Evolutionary conservation across 2,329 filamentous ascomycete genomes (phyloP).

Genomic region (Metarhizium humberi): DNA sequence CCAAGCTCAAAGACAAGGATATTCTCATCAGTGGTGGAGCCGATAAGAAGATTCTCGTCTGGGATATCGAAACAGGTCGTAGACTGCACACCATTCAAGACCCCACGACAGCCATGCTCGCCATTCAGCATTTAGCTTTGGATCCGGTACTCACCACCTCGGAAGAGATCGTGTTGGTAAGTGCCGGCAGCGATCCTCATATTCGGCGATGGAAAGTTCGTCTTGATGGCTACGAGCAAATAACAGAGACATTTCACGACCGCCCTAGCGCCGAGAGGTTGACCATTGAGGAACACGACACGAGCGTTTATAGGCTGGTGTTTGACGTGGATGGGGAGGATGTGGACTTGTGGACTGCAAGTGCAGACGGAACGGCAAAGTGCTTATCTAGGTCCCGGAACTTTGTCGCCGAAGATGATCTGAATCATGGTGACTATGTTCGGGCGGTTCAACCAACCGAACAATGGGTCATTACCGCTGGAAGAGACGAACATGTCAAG

Average conservation of each 20-base stretch:
- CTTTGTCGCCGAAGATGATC: constrained; percentile 63
- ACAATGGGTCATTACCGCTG: constrained; percentile 76
- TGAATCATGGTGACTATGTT: constrained; percentile 84
- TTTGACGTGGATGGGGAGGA: constrained; percentile 56
- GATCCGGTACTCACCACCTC: constrained; percentile 53
- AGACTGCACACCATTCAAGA: constrained; percentile 72
- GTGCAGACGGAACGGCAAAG: constrained; percentile 80
- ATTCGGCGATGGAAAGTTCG: constrained; percentile 70
- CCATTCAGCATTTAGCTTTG: constrained; percentile 68
- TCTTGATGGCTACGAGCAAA: constrained; percentile 42
- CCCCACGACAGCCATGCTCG: constrained; percentile 59
- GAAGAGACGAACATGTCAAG: constrained; percentile 83
- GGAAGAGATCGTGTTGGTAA: constrained; percentile 54
- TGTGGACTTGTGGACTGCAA: constrained; percentile 83
- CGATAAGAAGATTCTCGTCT: constrained; percentile 75
- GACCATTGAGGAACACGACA: constrained; percentile 73
- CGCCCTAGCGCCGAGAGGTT: constrained; percentile 32
- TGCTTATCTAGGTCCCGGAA: constrained; percentile 60
- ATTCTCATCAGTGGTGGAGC: constrained; percentile 65
- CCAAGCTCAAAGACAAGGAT: constrained; percentile 50
- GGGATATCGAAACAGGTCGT: constrained; percentile 61
- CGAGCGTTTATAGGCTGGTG: constrained; percentile 72
- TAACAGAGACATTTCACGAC: constrained; percentile 35
- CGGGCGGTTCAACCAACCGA: constrained; percentile 69
- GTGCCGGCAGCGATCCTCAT: constrained; percentile 69